Evolutionary conservation across 768 basidiomycete species (phyloP).

Genomic region (Mycena floridula): DNA sequence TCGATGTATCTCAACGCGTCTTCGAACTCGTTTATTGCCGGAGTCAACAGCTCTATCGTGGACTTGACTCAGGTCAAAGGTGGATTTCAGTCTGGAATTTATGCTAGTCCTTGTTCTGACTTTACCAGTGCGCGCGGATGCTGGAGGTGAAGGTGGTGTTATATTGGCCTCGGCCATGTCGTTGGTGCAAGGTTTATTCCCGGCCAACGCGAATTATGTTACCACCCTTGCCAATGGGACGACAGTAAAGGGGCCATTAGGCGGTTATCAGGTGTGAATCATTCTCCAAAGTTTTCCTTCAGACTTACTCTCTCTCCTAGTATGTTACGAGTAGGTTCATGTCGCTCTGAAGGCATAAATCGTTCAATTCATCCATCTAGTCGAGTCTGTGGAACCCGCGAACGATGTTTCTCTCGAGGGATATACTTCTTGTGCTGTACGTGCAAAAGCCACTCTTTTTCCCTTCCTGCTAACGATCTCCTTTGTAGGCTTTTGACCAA

Average conservation of each 20-base stretch:
- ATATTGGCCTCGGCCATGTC: slow-evolving; percentile 63
- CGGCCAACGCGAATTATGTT: slow-evolving; percentile 36
- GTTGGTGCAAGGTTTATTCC: slow-evolving; percentile 65
- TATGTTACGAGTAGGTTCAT: slow-evolving; percentile 32
- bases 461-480: no score
- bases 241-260: slow-evolving; percentile 48
- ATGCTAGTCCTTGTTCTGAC: neutral
- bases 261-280: slow-evolving; percentile 49
- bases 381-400: slow-evolving; percentile 57
- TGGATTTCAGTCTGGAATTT: neutral
- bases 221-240: slow-evolving; percentile 64
- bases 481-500: slow-evolving; percentile 37
- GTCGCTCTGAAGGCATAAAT: neutral
- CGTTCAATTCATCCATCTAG: slow-evolving; percentile 18
- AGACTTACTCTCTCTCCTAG: slow-evolving; percentile 7
- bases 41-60: slow-evolving; percentile 29
- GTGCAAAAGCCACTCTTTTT: slow-evolving; percentile 10
- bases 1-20: slow-evolving; percentile 46
- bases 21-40: slow-evolving; percentile 47
- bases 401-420: slow-evolving; percentile 64
- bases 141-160: slow-evolving; percentile 63
- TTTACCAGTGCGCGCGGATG: slow-evolving; percentile 50
- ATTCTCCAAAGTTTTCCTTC: neutral
- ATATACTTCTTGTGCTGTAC: slow-evolving; percentile 52
- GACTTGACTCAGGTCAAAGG: slow-evolving; percentile 28